Evolutionary conservation across 768 basidiomycete genomes (phyloP).

Genomic region (Chalciporus piperatus): DNA sequence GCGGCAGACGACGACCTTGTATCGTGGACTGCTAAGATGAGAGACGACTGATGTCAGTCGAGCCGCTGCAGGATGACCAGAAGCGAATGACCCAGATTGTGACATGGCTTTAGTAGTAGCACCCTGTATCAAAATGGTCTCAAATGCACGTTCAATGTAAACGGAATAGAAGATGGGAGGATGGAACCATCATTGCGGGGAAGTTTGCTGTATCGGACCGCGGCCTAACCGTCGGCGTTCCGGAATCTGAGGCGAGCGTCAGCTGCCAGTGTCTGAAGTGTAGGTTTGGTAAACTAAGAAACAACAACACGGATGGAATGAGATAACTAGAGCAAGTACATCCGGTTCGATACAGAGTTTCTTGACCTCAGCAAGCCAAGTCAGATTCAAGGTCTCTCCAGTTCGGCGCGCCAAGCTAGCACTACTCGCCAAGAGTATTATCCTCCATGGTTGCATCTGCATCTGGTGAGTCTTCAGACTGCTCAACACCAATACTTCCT

Average conservation of each 20-base stretch:
- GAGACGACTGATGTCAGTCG: slow-evolving; percentile 28
- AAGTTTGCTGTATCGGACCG: not conserved
- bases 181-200: not conserved
- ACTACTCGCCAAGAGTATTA: slow-evolving; percentile 33
- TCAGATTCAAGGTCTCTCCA: not conserved
- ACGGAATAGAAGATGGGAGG: not conserved
- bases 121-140: not conserved
- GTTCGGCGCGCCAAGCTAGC: not conserved
- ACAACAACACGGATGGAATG: too few species aligned
- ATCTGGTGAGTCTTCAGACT: slow-evolving; percentile 50
- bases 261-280: not conserved
- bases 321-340: too few species aligned
- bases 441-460: slow-evolving; percentile 47
- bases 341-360: not conserved
- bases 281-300: too few species aligned
- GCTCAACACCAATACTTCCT: slow-evolving; percentile 80
- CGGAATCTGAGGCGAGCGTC: not conserved
- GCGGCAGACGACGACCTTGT: slow-evolving; percentile 56
- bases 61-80: slow-evolving; percentile 1
- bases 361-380: not conserved
- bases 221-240: not conserved
- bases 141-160: not conserved
- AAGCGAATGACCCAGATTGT: slow-evolving; percentile 25
- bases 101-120: slow-evolving; percentile 16
- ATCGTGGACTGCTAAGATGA: slow-evolving; percentile 22